Base-by-base conservation (phyloP, 176 grass and related monocot genomes). In the Paspalum vaginatum region DNA sequence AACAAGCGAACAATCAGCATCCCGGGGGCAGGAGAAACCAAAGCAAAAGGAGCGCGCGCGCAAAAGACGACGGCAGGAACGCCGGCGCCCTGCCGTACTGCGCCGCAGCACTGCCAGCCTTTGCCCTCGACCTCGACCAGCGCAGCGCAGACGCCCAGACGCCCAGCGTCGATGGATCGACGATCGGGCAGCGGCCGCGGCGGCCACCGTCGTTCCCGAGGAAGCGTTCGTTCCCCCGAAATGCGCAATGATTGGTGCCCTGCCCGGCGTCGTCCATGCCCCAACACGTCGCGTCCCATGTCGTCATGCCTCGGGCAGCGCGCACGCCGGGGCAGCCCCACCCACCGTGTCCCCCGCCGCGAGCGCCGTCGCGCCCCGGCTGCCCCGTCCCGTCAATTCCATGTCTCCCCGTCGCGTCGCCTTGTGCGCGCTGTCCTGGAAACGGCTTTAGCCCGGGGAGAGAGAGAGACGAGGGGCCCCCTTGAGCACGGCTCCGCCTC, bases 341-440 rank as follows among this genome's bases (percentile, higher is more conserved):
- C n/a, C 82, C 87, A 50, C 77, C 65, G 42, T 89, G 87, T 89
- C 83, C 83, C 83, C 63, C 74, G 57, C 72, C 49, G 32, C 24
- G 81, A 75, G 87, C 87, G 65, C 82, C 72, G 69, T 5, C 77
- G 77, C 82, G 76, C 74, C 57, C 74, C 48, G 44, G 40, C 57
- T 40, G 56, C 82, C n/a, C 53, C 59, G 83, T 61, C 83, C 79
- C 44, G 83, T 86, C 88, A 89, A 86, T 82, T 89, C 60, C 83
- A 60, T 86, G 81, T 37, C 13, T 61, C 86, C 79, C 72, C 71
- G 77, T 68, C 78, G 9, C 76, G 77, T 89, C 82, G 77, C 48
- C 47, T 85, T 85, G 77, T 8, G 69, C 10, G 40, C 27, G 11
- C 16, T 46, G 57, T 11, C 15, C 62, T 40, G 2, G 14, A 7